Conservation (phyloP, 2,329 filamentous ascomycete genomes). For the Xylariaceae sp. region DNA sequence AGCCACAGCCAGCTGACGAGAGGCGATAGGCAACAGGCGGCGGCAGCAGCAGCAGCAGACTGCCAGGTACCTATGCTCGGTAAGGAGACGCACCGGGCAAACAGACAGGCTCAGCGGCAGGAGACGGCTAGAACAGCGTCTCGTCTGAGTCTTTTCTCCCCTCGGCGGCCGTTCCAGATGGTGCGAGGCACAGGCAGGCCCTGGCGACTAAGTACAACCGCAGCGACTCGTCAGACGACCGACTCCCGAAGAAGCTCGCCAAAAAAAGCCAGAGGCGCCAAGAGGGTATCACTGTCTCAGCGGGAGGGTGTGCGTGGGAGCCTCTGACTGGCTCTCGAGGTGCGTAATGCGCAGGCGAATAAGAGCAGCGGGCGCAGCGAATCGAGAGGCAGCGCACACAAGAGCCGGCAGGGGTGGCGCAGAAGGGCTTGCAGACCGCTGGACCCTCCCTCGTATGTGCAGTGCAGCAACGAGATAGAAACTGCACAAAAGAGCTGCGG, state of each 20-base stretch:
- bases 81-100: too few species aligned
- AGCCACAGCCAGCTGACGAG: slow-evolving; percentile 12
- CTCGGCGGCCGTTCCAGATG: too few species aligned
- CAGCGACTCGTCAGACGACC: too few species aligned
- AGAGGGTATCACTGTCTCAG: slow-evolving; percentile 22
- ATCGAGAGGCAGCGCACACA: slow-evolving; percentile 12
- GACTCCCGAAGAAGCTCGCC: too few species aligned
- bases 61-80: too few species aligned
- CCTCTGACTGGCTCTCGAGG: slow-evolving; percentile 18
- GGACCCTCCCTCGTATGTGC: slow-evolving; percentile 1
- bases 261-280: slow-evolving; percentile 17
- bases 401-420: slow-evolving; percentile 6
- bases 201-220: too few species aligned
- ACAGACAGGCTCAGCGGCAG: too few species aligned
- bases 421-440: slow-evolving; percentile 5
- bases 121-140: too few species aligned
- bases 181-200: too few species aligned
- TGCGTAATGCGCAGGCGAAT: slow-evolving; percentile 15
- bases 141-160: too few species aligned
- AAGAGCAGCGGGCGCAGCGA: slow-evolving; percentile 10
- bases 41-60: too few species aligned
- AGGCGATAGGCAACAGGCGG: not conserved
- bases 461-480: too few species aligned
- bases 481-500: slow-evolving; percentile 6
- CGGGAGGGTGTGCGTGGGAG: slow-evolving; percentile 23